These are phyloP conservation scores for Solanum rostratum DNA, from an alignment of 257 asterid genomes.

Conservation along the genomic window DNA sequence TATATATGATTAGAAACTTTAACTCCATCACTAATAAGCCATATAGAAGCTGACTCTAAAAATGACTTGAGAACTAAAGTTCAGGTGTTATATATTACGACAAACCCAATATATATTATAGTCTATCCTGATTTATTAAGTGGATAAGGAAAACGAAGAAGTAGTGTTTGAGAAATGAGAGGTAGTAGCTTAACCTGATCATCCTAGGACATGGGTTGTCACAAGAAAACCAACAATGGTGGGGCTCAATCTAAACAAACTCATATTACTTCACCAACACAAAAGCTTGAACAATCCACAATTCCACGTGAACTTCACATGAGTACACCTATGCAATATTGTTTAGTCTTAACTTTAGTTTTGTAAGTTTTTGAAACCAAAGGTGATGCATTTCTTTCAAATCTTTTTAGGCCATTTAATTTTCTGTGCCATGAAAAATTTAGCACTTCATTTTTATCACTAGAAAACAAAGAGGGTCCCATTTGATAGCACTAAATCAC, in stretches of 20 bases:
- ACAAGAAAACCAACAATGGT: background rate
- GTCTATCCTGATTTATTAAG: background rate
- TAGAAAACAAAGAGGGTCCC: background rate
- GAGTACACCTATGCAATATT: conserved; percentile 1
- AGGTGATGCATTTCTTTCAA: background rate
- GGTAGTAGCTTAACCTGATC: background rate
- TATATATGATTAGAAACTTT: no score
- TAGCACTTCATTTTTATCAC: background rate
- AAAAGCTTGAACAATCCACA: conserved; percentile 2
- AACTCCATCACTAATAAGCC: background rate
- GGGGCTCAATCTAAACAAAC: background rate
- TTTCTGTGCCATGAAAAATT: background rate
- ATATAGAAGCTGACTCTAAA: background rate
- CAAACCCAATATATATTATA: background rate
- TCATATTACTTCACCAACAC: background rate
- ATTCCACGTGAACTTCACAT: conserved; percentile 27
- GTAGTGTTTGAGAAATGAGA: background rate
- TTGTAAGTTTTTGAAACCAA: background rate
- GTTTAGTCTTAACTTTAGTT: background rate
- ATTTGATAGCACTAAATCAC: conserved; percentile 16
- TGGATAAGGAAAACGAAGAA: background rate
- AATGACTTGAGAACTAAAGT: background rate
- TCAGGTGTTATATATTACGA: background rate
- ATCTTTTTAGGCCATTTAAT: background rate
- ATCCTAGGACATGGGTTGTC: background rate